Percentiles rank a stretch among this genome's conserved stretches.
Conservation (phyloP, 2,329 filamentous ascomycete species). For the Bisporella sp. region DNA sequence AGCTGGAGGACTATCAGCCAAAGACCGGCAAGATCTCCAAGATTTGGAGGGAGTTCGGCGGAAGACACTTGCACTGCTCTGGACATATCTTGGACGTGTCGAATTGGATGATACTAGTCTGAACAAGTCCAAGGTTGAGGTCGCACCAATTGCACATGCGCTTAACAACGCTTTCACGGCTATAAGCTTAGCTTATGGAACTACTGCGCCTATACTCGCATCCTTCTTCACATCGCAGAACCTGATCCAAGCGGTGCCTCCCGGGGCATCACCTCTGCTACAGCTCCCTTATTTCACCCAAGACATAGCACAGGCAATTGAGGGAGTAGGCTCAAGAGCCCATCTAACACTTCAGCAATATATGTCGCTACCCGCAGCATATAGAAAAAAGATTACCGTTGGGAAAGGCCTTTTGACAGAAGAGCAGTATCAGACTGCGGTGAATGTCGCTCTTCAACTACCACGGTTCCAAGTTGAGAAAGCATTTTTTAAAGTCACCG, state of each 20-base stretch:
- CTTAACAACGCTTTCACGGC: constrained; percentile 82
- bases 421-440: constrained; percentile 67
- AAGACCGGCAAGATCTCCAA: constrained; percentile 71
- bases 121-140: constrained; percentile 81
- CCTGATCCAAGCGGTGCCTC: constrained; percentile 82
- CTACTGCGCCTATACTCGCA: constrained; percentile 72
- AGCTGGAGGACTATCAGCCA: constrained; percentile 55
- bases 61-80: constrained; percentile 83
- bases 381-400: constrained; percentile 65
- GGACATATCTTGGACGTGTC: constrained; percentile 88
- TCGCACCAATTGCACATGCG: constrained; percentile 77
- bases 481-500: constrained; percentile 97
- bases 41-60: constrained; percentile 74
- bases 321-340: constrained; percentile 63
- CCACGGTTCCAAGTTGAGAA: constrained; percentile 80
- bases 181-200: constrained; percentile 82
- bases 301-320: constrained; percentile 56
- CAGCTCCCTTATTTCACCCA: constrained; percentile 85
- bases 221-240: constrained; percentile 79
- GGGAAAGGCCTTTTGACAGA: constrained; percentile 66
- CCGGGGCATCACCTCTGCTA: constrained; percentile 77
- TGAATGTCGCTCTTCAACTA: constrained; percentile 74
- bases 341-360: constrained; percentile 80
- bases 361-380: constrained; percentile 73
- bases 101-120: constrained; percentile 73